Conservation (phyloP, 129 eudicot genomes). For the Chrysanthemum makinoi region DNA sequence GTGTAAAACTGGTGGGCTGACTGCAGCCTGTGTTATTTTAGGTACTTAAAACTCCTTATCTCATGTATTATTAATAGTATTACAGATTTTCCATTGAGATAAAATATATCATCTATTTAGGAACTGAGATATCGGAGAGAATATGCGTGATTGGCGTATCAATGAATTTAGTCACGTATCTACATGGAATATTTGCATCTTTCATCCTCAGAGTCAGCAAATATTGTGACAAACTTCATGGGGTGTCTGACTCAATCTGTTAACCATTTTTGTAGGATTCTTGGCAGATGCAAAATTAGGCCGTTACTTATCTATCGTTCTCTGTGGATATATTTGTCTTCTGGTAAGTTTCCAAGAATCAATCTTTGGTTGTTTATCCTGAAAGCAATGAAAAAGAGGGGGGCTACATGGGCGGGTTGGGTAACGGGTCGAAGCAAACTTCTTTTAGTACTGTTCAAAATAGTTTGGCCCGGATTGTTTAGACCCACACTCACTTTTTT, state of each 20-base stretch:
- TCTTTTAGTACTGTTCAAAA: not conserved
- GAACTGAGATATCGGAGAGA: conserved; percentile 81
- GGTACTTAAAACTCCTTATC: conserved; percentile 31
- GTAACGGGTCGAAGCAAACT: not conserved
- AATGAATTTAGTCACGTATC: conserved; percentile 78
- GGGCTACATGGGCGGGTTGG: conserved; percentile 6
- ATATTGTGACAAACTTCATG: conserved; percentile 74
- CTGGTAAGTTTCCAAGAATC: conserved; percentile 43
- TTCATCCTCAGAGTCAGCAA: conserved; percentile 69
- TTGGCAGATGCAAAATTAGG: conserved; percentile 86
- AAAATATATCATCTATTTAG: conserved; percentile 24
- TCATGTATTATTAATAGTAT: not conserved
- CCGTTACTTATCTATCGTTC: conserved; percentile 60
- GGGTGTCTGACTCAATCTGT: conserved; percentile 74
- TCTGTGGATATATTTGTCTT: conserved; percentile 58
- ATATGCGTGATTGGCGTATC: conserved; percentile 71
- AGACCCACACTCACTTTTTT: not conserved
- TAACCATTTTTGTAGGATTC: conserved; percentile 77
- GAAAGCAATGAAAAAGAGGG: not conserved
- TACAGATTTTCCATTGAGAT: not conserved
- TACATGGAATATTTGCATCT: conserved; percentile 67
- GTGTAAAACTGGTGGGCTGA: conserved; percentile 82
- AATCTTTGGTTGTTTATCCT: not conserved
- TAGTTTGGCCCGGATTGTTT: not conserved
- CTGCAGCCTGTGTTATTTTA: conserved; percentile 83